phyloP scores from a whole-genome alignment of 345 rosid genomes.

The Citrus reticulata region DNA sequence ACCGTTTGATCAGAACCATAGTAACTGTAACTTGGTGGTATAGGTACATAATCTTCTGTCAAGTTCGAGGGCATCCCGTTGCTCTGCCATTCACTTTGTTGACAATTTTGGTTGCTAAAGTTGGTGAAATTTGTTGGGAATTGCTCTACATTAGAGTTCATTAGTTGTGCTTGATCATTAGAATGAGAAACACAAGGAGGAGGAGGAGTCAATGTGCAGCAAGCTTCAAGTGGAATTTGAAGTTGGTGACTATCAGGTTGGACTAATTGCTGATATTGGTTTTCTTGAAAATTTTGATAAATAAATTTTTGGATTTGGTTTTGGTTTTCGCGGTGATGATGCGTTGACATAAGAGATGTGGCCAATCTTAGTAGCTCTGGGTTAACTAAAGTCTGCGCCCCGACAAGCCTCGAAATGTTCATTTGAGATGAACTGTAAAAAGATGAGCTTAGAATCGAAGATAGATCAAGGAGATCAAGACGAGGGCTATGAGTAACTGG shows the following conservation, averaged over 20 bases:
- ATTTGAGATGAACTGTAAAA: conserved; percentile 43
- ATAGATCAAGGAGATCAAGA: conserved; percentile 67
- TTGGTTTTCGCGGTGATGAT: conserved; percentile 11
- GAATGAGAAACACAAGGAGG: conserved; percentile 26
- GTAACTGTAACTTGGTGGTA: conserved; percentile 12
- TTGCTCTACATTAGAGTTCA: conserved; percentile 15
- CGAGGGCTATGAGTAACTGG: conserved; percentile 79
- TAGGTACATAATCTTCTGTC: conserved; percentile 26
- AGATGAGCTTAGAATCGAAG: conserved; percentile 50
- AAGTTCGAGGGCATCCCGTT: conserved; percentile 30
- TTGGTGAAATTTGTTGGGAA: conserved; percentile 18
- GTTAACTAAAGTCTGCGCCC: conserved; percentile 35
- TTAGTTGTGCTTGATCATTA: conserved; percentile 23
- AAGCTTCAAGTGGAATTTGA: conserved; percentile 24
- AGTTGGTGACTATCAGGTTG: conserved; percentile 27
- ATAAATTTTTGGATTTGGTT: conserved; percentile 15
- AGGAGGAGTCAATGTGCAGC: conserved; percentile 13
- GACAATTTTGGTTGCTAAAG: conserved; percentile 13
- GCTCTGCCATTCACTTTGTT: conserved; percentile 20
- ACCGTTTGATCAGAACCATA: conserved; percentile 8
- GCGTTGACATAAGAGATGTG: conserved; percentile 34
- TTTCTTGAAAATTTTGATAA: conserved; percentile 27
- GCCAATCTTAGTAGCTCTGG: conserved; percentile 44
- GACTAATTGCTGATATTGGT: conserved; percentile 24
- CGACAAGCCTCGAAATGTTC: conserved; percentile 44